Conservation (phyloP, 2,329 filamentous ascomycete species). For the Boeremia lycopersici region DNA sequence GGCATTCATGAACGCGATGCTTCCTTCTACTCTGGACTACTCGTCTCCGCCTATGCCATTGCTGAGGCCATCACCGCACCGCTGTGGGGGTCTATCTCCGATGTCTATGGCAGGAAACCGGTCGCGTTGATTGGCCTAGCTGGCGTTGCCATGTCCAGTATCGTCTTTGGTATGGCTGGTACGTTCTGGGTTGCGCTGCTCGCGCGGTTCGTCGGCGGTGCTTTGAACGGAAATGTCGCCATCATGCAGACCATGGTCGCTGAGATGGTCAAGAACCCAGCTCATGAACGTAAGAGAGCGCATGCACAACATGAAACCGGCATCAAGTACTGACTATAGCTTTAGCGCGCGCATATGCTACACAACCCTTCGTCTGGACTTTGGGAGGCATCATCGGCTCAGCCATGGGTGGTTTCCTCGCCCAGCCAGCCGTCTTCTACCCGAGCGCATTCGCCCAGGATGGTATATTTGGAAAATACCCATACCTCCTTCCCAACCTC, state of each 20-base stretch:
- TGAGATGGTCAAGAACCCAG: slow-evolving; percentile 86
- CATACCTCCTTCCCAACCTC: slow-evolving; percentile 88
- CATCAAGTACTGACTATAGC: slow-evolving; percentile 14
- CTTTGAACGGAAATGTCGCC: slow-evolving; percentile 89
- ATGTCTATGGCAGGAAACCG: slow-evolving; percentile 49
- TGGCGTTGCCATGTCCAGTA: slow-evolving; percentile 81
- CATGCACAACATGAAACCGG: neutral
- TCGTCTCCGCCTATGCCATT: slow-evolving; percentile 88
- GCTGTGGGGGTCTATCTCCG: slow-evolving; percentile 51
- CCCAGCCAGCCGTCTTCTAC: slow-evolving; percentile 76
- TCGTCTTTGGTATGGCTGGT: slow-evolving; percentile 79
- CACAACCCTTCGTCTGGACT: slow-evolving; percentile 94
- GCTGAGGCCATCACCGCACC: slow-evolving; percentile 86
- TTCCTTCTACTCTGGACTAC: slow-evolving; percentile 82
- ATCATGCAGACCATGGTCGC: slow-evolving; percentile 92
- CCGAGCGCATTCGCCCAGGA: slow-evolving; percentile 71
- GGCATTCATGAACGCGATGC: slow-evolving; percentile 51
- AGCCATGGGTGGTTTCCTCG: slow-evolving; percentile 85
- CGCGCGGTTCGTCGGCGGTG: slow-evolving; percentile 77
- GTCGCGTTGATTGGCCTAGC: slow-evolving; percentile 61
- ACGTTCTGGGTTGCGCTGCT: slow-evolving; percentile 84
- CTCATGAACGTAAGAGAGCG: slow-evolving; percentile 76
- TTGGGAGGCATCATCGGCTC: slow-evolving; percentile 87
- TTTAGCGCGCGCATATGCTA: slow-evolving; percentile 79
- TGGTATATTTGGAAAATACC: slow-evolving; percentile 76